A percentile compares a stretch with the other conserved stretches of the same genome.
These are phyloP conservation scores for Cyanidioschyzon merolae DNA, from an alignment of 23 red algal genomes.

Conservation along the genomic window DNA sequence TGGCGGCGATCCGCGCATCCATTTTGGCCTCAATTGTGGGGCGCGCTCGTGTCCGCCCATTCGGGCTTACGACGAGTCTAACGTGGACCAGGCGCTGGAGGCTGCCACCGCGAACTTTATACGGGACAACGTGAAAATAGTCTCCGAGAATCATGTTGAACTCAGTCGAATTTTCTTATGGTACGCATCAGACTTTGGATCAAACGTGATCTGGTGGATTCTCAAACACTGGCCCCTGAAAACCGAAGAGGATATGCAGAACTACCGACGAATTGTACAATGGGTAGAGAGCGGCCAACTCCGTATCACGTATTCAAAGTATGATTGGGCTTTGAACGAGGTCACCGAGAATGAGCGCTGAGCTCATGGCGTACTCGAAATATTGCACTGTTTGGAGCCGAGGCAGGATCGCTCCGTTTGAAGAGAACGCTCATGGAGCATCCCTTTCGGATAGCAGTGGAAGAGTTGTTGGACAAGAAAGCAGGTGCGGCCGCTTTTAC, in stretches of 20 bases:
- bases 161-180: slow-evolving; percentile 67
- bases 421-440: too few species aligned
- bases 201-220: slow-evolving; percentile 38
- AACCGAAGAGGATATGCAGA: neutral
- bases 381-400: too few species aligned
- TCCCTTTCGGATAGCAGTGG: too few species aligned
- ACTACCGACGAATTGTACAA: neutral
- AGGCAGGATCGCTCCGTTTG: too few species aligned
- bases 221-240: slow-evolving; percentile 3
- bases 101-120: slow-evolving; percentile 35
- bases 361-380: too few species aligned
- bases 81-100: slow-evolving; percentile 43
- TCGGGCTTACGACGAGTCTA: slow-evolving; percentile 45
- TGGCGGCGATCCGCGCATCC: slow-evolving; percentile 37
- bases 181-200: slow-evolving; percentile 58
- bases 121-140: slow-evolving; percentile 18
- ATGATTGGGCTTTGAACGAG: slow-evolving; percentile 14
- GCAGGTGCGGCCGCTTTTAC: too few species aligned
- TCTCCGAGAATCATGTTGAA: slow-evolving; percentile 1
- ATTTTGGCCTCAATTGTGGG: slow-evolving; percentile 89
- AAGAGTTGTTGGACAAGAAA: too few species aligned
- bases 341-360: too few species aligned
- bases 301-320: slow-evolving; percentile 4
- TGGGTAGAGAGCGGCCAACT: neutral
- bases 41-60: slow-evolving; percentile 66